Percentiles rank a stretch among this genome's conserved stretches.
Conservation (phyloP, 805 yeast species). For the Zygotorulaspora chibaensis region DNA sequence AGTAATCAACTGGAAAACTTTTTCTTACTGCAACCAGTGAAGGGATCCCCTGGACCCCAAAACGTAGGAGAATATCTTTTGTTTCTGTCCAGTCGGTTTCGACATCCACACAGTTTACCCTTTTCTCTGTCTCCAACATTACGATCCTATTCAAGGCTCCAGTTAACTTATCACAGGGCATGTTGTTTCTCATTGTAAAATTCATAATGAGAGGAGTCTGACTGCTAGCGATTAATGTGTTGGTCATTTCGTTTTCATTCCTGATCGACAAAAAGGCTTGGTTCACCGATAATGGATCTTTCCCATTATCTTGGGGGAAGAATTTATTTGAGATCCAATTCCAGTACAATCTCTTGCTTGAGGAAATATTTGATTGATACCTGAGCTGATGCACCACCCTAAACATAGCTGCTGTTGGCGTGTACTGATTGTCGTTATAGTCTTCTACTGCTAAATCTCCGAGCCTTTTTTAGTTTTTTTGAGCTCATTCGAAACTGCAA, state of each 20-base stretch:
- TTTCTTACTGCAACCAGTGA: slow-evolving; percentile 62
- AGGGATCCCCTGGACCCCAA: slow-evolving; percentile 56
- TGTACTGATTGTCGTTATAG: neutral
- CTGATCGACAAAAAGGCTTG: slow-evolving; percentile 47
- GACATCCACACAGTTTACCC: slow-evolving; percentile 62
- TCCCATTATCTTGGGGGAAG: neutral
- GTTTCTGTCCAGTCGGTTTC: slow-evolving; percentile 66
- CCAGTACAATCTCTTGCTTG: slow-evolving; percentile 8
- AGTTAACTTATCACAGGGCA: slow-evolving; percentile 57
- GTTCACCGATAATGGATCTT: slow-evolving; percentile 5
- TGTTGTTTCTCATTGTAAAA: slow-evolving; percentile 66
- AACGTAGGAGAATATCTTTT: slow-evolving; percentile 52
- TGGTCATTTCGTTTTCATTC: slow-evolving; percentile 55
- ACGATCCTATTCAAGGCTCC: slow-evolving; percentile 54
- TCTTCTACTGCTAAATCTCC: neutral
- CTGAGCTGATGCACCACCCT: neutral
- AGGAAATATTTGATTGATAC: neutral
- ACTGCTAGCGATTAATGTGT: slow-evolving; percentile 42
- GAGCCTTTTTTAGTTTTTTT: neutral
- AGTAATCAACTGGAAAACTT: slow-evolving; percentile 51
- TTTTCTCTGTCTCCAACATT: slow-evolving; percentile 44
- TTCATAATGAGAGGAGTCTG: slow-evolving; percentile 64
- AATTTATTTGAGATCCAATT: slow-evolving; percentile 5
- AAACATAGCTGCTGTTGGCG: neutral
- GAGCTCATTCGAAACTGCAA: neutral